Percentiles rank a stretch among this genome's conserved stretches.
phyloP scores from a whole-genome alignment of 257 asterid species.

The Penstemon newberryi region DNA sequence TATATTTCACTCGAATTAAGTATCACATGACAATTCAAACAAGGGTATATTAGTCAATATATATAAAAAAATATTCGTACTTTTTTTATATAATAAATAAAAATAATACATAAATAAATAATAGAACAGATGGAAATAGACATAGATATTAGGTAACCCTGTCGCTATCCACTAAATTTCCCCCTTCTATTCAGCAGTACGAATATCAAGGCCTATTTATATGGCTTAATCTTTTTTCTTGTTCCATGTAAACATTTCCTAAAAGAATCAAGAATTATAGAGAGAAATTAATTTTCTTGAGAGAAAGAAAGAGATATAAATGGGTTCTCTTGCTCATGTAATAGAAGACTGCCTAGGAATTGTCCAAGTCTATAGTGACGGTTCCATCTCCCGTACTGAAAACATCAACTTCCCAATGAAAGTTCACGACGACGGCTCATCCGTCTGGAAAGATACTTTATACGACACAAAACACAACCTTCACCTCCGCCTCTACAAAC shows the following conservation, averaged over 20 bases:
- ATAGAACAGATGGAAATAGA: background rate
- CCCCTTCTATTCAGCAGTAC: background rate
- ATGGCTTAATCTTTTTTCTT: background rate
- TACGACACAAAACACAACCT: slow-evolving; percentile 43
- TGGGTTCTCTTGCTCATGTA: slow-evolving; percentile 50
- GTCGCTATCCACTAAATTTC: slow-evolving; percentile 21
- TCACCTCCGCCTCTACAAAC: slow-evolving; percentile 68
- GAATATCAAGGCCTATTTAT: slow-evolving; percentile 27
- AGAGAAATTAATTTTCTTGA: background rate
- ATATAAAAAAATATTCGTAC: too few species aligned
- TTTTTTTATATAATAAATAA: background rate
- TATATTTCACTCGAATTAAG: too few species aligned
- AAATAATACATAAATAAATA: background rate
- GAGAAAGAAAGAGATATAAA: slow-evolving; percentile 23
- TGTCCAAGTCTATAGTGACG: slow-evolving; percentile 54
- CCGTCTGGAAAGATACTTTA: slow-evolving; percentile 60
- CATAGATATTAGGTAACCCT: slow-evolving; percentile 1
- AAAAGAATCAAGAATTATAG: background rate
- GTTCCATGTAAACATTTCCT: background rate
- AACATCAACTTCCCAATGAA: slow-evolving; percentile 34
- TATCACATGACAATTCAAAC: too few species aligned
- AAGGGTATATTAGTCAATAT: too few species aligned
- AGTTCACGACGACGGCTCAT: slow-evolving; percentile 61
- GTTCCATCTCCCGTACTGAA: slow-evolving; percentile 48
- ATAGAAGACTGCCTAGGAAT: slow-evolving; percentile 58